These are phyloP conservation scores for Castanospermum australe DNA, from an alignment of 306 rosid species.

Conservation along the genomic window DNA sequence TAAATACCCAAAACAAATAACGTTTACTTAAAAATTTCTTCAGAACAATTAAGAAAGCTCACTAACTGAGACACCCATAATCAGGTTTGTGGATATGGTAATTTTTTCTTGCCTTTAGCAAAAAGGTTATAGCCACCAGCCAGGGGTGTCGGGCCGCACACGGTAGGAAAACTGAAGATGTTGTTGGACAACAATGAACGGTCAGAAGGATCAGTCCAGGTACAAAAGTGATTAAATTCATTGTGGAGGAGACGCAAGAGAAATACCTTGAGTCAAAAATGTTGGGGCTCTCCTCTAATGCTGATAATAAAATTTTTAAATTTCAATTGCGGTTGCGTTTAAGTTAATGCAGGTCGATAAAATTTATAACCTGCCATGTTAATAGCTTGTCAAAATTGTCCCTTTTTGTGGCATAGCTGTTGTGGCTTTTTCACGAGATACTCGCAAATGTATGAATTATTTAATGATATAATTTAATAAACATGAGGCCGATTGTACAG, in stretches of 20 bases:
- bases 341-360: too few relatives aligned
- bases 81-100: neutral
- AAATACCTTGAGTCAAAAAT: neutral
- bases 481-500: too few relatives aligned
- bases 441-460: too few relatives aligned
- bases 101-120: neutral
- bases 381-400: neutral
- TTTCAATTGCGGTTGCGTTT: too few relatives aligned
- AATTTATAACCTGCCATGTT: neutral
- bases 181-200: conserved; percentile 16
- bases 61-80: neutral
- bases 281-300: neutral
- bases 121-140: neutral
- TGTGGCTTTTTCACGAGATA: too few relatives aligned
- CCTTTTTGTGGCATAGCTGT: neutral
- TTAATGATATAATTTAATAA: too few relatives aligned
- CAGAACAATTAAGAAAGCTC: too few relatives aligned
- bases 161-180: neutral
- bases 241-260: neutral
- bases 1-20: too few relatives aligned
- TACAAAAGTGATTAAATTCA: neutral
- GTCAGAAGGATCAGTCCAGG: neutral
- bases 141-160: neutral
- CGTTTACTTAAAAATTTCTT: too few relatives aligned
- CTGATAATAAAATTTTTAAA: too few relatives aligned